Percentiles rank a stretch among this genome's conserved stretches.
phyloP scores from a whole-genome alignment of 1,284 basidiomycete genomes.

The Ceratobasidium sp. region DNA sequence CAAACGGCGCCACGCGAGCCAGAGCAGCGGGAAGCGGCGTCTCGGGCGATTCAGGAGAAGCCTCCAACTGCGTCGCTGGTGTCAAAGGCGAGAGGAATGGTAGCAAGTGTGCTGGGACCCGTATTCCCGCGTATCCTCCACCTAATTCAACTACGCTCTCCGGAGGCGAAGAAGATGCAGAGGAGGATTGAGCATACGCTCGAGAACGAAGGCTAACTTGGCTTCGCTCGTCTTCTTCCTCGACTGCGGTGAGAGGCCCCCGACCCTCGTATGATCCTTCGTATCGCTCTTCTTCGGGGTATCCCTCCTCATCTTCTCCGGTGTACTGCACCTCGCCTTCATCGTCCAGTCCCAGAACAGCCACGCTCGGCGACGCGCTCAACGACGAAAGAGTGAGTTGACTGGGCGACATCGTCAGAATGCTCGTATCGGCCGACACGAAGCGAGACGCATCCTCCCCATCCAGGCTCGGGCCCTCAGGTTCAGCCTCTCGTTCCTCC shows the following conservation, averaged over 20 bases:
- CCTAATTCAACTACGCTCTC: background rate
- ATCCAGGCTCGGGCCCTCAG: too few species aligned
- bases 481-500: too few species aligned
- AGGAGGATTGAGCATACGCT: background rate
- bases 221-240: background rate
- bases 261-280: too few species aligned
- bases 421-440: background rate
- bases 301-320: background rate
- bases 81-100: conserved; percentile 23
- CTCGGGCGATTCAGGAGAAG: background rate
- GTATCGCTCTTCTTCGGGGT: background rate
- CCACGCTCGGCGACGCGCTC: conserved; percentile 32
- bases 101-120: conserved; percentile 15
- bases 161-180: conserved; percentile 1
- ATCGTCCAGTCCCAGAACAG: conserved; percentile 9
- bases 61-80: conserved; percentile 1
- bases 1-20: background rate
- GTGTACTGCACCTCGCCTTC: background rate
- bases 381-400: conserved; percentile 26
- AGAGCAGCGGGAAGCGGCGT: background rate
- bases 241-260: background rate
- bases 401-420: conserved; percentile 13
- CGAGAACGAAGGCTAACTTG: background rate
- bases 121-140: background rate
- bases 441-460: background rate